Conservation (phyloP, 805 yeast species). For the Limtongia smithiae region DNA sequence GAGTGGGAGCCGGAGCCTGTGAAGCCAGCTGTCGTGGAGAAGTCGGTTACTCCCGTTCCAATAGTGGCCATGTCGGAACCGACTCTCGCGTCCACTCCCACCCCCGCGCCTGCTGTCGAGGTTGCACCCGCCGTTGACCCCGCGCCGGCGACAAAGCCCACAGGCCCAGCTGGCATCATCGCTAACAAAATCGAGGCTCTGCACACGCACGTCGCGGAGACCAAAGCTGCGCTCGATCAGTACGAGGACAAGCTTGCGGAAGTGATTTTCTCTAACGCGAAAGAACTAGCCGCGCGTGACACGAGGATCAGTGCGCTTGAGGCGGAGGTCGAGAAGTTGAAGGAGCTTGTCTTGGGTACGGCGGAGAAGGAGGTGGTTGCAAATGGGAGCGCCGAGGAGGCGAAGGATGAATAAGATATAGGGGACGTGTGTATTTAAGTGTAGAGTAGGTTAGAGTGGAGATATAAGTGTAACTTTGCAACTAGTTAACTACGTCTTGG, state of each 20-base stretch:
- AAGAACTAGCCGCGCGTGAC: slow-evolving; percentile 29
- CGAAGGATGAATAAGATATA: not conserved
- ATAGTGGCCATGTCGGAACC: too few species aligned
- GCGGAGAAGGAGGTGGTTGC: slow-evolving; percentile 1
- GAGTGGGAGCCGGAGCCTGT: slow-evolving; percentile 40
- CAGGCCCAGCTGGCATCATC: slow-evolving; percentile 9
- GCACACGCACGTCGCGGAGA: slow-evolving; percentile 10
- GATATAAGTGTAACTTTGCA: too few species aligned
- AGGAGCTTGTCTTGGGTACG: slow-evolving; percentile 1
- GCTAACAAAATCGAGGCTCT: slow-evolving; percentile 22
- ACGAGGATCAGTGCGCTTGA: slow-evolving; percentile 29
- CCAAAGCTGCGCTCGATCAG: slow-evolving; percentile 12
- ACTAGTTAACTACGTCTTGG: too few species aligned
- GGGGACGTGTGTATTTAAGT: too few species aligned
- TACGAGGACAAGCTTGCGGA: slow-evolving; percentile 23
- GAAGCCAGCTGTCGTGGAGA: slow-evolving; percentile 4
- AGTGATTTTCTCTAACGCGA: slow-evolving; percentile 11
- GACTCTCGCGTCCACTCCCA: not conserved
- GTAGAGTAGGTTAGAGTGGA: too few species aligned
- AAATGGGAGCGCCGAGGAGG: not conserved
- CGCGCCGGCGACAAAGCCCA: slow-evolving; percentile 10
- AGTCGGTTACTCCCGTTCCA: slow-evolving; percentile 5
- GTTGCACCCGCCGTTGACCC: slow-evolving; percentile 19
- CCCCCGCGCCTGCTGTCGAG: slow-evolving; percentile 10
- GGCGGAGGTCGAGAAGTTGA: slow-evolving; percentile 24